phyloP scores from a whole-genome alignment of 2,329 filamentous ascomycete genomes.

The Tolypocladium sp. region DNA sequence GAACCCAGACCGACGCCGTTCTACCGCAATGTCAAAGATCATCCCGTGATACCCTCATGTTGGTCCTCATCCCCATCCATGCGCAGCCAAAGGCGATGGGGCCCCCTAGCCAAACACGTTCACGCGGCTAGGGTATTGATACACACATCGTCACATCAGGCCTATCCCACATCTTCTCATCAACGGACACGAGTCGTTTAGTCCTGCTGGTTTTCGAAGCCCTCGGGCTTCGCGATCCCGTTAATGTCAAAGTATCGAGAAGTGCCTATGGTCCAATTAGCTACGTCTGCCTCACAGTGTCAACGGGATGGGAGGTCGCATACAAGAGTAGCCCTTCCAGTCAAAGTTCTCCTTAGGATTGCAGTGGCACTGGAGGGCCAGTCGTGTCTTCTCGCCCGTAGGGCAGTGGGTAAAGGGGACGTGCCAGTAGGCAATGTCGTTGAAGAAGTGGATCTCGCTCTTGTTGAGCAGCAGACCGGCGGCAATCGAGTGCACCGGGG shows the following conservation, averaged over 20 bases:
- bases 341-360: slow-evolving; percentile 97
- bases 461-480: slow-evolving; percentile 81
- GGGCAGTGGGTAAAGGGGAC: slow-evolving; percentile 97
- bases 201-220: slow-evolving; percentile 65
- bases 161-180: neutral
- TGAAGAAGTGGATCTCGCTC: slow-evolving; percentile 95
- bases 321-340: slow-evolving; percentile 98
- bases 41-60: slow-evolving; percentile 2
- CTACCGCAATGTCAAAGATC: slow-evolving; percentile 12
- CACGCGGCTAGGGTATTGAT: neutral
- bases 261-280: slow-evolving; percentile 37
- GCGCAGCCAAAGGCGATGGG: neutral
- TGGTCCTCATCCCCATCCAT: neutral
- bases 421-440: slow-evolving; percentile 97
- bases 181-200: slow-evolving; percentile 17
- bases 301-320: slow-evolving; percentile 21
- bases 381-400: slow-evolving; percentile 72
- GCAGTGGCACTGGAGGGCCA: slow-evolving; percentile 87
- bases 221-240: slow-evolving; percentile 70
- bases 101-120: neutral
- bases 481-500: slow-evolving; percentile 95
- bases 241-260: slow-evolving; percentile 79
- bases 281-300: neutral
- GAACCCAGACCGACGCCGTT: slow-evolving; percentile 13
- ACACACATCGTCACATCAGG: neutral